Percentiles rank a stretch among this genome's conserved stretches.
These are phyloP conservation scores for Backusella circina DNA, from an alignment of 192 early-diverging fungal genomes.

Conservation along the genomic window DNA sequence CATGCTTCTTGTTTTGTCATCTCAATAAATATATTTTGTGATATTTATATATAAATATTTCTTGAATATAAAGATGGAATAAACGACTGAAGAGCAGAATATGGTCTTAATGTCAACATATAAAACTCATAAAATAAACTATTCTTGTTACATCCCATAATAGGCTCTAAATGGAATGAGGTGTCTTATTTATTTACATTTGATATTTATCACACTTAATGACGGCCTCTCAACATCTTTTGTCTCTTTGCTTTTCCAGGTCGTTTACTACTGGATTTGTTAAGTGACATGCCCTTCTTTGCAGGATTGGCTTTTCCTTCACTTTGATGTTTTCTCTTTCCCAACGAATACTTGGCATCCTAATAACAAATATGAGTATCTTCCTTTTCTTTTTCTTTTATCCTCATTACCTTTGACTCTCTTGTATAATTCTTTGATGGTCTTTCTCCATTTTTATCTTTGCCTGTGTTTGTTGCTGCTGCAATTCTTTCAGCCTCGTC, in stretches of 20 bases:
- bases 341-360: constrained; percentile 9
- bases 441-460: neutral
- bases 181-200: neutral
- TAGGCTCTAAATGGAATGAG: neutral
- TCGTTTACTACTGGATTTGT: neutral
- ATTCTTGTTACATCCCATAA: too few species aligned
- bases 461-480: neutral
- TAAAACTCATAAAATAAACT: too few species aligned
- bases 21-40: too few species aligned
- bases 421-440: constrained; percentile 7
- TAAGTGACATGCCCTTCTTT: constrained; percentile 9
- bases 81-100: too few species aligned
- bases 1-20: too few species aligned
- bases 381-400: neutral
- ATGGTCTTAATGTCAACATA: too few species aligned
- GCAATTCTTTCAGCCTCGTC: constrained; percentile 36
- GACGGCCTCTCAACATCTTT: neutral
- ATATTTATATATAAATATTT: too few species aligned
- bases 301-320: neutral
- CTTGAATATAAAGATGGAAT: too few species aligned
- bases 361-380: neutral
- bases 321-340: neutral
- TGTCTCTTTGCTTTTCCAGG: constrained; percentile 11
- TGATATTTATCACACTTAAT: neutral
- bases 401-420: constrained; percentile 15